Conservation (phyloP, 371 early-diverging fungal species). For the Saksenaea oblongispora region DNA sequence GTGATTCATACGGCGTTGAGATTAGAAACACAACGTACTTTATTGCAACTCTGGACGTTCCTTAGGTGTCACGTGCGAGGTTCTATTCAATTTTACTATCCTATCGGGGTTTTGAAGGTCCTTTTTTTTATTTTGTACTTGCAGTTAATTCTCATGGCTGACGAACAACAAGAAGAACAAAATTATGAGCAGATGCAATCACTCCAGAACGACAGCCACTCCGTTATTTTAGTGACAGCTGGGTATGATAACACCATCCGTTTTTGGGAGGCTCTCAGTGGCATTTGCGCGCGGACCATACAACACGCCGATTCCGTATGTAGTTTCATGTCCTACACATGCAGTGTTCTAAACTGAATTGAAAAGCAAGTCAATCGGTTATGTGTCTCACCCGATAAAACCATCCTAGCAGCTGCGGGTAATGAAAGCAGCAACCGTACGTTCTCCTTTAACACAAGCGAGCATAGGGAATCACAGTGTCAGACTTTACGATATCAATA, state of each 20-base stretch:
- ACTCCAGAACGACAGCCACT: constrained; percentile 62
- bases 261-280: constrained; percentile 96
- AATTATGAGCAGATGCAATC: constrained; percentile 47
- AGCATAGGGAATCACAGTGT: constrained; percentile 76
- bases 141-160: background rate
- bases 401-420: constrained; percentile 92
- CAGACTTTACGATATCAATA: constrained; percentile 83
- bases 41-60: too few species aligned
- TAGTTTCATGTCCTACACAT: background rate
- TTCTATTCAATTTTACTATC: too few species aligned
- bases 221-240: constrained; percentile 91
- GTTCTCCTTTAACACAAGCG: background rate
- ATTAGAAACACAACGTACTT: too few species aligned
- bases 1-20: too few species aligned
- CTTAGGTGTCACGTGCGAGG: too few species aligned
- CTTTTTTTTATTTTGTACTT: background rate
- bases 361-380: constrained; percentile 90
- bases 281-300: constrained; percentile 92
- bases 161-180: constrained; percentile 25
- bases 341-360: background rate
- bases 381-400: constrained; percentile 93
- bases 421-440: constrained; percentile 10
- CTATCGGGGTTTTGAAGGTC: background rate
- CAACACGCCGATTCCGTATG: constrained; percentile 89
- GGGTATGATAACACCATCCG: constrained; percentile 97